Evolutionary conservation across 176 grass and related monocot species (phyloP), one percentile per base, ranked within the genome.

Genomic region (Guadua angustifolia): DNA sequence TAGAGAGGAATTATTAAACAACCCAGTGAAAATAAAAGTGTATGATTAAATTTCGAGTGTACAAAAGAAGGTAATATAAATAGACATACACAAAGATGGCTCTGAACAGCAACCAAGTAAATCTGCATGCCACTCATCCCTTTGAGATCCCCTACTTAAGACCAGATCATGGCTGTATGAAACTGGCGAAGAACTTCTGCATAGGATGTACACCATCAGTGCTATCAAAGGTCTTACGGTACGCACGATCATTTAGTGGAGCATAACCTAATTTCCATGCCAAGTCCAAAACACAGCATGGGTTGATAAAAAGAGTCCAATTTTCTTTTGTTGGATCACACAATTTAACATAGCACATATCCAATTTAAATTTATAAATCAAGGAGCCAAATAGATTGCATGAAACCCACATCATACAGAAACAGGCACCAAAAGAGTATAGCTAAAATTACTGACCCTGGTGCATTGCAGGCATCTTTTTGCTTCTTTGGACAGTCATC

Each of bases 51-150:
- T 36, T 76, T 77, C 6, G 0, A 1, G 21, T 42, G 42, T 51
- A 69, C 40, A 75, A 75, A 36, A 68, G 36, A 83, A 90, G 32
- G 69, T 33, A 16, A 50, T 50, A 50, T 50, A 61, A 72, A 36
- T 75, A 80, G 65, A 80, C 96, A 83, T 99, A 99, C 96, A 99
- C 75, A 99, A 89, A 87, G 85, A 79, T 81, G 96, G 96, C 74
- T 99, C 96, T 64, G 96, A 91, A 92, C 96, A 95, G 85, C 96
- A 99, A 67, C 93, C 96, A 86, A 99, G 93, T 82, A 99, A 94
- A 89, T 99, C 96, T 64, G 96, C 78, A 95, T 94, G 89, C 96
- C 94, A 97, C 64, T 97, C 92, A 13, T 88, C 84, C 24, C 81
- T 84, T 33, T 85, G 53, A 50, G 82, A 87, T 81, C 86, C 88